phyloP scores from a whole-genome alignment of 2,329 filamentous ascomycete species.

The Cladosporium sp. region DNA sequence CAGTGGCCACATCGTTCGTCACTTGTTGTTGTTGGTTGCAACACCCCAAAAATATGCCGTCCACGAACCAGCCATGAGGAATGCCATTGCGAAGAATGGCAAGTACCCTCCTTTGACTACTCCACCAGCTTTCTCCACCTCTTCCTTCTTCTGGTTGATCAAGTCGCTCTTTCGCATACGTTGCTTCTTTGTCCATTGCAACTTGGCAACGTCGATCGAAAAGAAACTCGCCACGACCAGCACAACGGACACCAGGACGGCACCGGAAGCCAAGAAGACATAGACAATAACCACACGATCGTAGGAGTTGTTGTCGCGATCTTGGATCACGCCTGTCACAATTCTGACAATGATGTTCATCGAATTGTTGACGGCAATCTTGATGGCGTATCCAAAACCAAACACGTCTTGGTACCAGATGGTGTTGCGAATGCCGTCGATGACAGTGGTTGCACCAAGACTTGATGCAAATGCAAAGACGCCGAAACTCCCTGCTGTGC shows the following conservation, averaged over 20 bases:
- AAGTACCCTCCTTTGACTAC: conserved; percentile 36
- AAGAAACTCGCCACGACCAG: conserved; percentile 39
- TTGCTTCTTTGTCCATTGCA: conserved; percentile 58
- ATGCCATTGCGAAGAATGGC: conserved; percentile 42
- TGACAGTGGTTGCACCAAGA: conserved; percentile 56
- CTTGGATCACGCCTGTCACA: conserved; percentile 56
- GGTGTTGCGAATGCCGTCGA: conserved; percentile 57
- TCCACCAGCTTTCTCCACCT: conserved; percentile 36
- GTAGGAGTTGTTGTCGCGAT: conserved; percentile 54
- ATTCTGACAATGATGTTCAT: conserved; percentile 60
- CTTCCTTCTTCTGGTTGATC: conserved; percentile 41
- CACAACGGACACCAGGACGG: conserved; percentile 42
- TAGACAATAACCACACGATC: conserved; percentile 54
- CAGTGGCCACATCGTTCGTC: too few relatives aligned
- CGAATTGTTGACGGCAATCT: conserved; percentile 59
- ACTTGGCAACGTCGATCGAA: conserved; percentile 41
- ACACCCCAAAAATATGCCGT: conserved; percentile 59
- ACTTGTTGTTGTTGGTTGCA: conserved; percentile 48
- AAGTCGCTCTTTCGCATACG: conserved; percentile 44
- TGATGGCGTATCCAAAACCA: conserved; percentile 56
- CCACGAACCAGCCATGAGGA: conserved; percentile 52
- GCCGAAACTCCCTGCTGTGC: conserved; percentile 57
- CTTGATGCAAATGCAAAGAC: conserved; percentile 55
- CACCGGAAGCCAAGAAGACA: conserved; percentile 48
- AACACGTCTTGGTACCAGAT: conserved; percentile 60